Conservation (phyloP, 495 filamentous ascomycete species). For the Penicillium mononematosum region DNA sequence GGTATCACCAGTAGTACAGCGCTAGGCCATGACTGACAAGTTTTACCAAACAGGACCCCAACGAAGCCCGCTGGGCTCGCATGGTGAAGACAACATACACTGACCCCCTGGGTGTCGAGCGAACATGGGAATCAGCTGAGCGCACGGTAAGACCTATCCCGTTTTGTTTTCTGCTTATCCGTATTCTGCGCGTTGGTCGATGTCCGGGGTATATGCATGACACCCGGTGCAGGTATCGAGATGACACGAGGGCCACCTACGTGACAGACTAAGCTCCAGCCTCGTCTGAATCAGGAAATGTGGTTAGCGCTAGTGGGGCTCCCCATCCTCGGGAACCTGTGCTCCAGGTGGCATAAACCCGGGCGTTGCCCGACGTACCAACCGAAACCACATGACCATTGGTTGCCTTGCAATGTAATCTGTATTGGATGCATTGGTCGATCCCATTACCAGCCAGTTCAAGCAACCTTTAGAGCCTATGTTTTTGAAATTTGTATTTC, state of each 20-base stretch:
- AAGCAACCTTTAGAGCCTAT: background rate
- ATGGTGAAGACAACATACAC: constrained; percentile 69
- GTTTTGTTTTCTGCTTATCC: background rate
- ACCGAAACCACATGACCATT: background rate
- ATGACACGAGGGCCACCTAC: background rate
- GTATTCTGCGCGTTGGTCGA: constrained; percentile 6
- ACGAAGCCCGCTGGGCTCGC: constrained; percentile 74
- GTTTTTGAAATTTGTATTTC: background rate
- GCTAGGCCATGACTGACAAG: background rate
- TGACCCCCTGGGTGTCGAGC: constrained; percentile 64
- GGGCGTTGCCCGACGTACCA: background rate
- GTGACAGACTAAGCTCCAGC: background rate
- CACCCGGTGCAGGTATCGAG: background rate
- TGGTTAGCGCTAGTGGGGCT: background rate
- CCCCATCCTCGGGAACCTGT: background rate
- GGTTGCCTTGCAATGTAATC: constrained; percentile 1
- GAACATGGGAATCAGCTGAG: constrained; percentile 83
- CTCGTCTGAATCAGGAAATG: no score
- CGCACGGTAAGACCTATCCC: constrained; percentile 46
- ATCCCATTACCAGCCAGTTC: background rate
- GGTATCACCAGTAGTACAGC: no score
- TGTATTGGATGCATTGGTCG: background rate
- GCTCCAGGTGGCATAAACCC: background rate
- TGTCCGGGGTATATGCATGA: constrained; percentile 1
- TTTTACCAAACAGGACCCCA: constrained; percentile 31